These are phyloP conservation scores for Saccharomyces pastorianus DNA, from an alignment of 1,139 yeast species.

Conservation along the genomic window DNA sequence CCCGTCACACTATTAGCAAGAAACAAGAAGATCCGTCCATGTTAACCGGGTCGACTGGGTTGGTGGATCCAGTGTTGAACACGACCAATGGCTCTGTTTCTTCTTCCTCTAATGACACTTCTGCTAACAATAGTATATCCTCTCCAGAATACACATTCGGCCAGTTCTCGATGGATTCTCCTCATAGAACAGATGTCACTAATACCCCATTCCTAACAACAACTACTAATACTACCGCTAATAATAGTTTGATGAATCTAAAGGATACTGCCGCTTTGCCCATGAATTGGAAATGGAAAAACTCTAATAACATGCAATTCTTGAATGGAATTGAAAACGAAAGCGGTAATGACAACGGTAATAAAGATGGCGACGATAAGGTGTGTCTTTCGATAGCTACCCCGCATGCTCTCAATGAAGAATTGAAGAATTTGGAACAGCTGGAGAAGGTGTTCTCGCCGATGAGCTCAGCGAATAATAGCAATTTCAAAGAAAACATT, in stretches of 20 bases:
- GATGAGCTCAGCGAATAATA: neutral
- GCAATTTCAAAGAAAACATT: neutral
- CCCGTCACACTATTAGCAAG: neutral
- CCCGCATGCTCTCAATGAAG: neutral
- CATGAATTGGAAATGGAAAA: neutral
- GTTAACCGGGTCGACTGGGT: neutral
- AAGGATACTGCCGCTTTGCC: neutral
- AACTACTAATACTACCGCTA: constrained; percentile 6
- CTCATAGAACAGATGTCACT: constrained; percentile 3
- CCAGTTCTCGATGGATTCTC: constrained; percentile 5
- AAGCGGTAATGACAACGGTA: neutral
- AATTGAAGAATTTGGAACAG: neutral
- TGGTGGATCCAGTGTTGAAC: neutral
- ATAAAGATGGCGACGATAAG: neutral
- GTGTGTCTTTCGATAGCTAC: neutral
- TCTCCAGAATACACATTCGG: constrained; percentile 7
- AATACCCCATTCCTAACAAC: constrained; percentile 1
- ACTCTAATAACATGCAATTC: neutral
- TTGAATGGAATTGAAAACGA: neutral
- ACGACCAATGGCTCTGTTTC: constrained; percentile 7
- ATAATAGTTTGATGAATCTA: constrained; percentile 10
- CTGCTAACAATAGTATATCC: constrained; percentile 3
- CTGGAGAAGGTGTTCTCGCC: neutral
- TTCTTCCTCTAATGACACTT: neutral
- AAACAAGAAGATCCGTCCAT: neutral